Base-by-base conservation (phyloP, 1,139 yeast species). In the Geotrichum histeridarum region DNA sequence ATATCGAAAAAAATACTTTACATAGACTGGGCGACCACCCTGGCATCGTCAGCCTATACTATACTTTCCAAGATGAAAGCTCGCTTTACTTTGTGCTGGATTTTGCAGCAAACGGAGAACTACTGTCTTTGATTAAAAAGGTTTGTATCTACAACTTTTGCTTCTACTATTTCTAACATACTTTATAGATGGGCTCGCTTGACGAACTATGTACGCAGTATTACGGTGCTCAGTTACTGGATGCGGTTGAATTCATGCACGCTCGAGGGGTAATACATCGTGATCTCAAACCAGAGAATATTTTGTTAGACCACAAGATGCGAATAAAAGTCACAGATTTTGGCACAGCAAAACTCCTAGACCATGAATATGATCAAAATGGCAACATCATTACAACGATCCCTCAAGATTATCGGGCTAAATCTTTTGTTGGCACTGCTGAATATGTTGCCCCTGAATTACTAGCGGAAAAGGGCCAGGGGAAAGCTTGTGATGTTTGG, bases 261-360 rank as follows among this genome's bases (percentile, higher is more conserved):
- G 70, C 72, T 18, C 78, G 76, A 56, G 99, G 99, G 9, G 86
- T 94, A 17, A 82, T 93, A 47, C 99, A 93, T 68, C 80, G 99
- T 59, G 99, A 93, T 70, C 77, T 93, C 61, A 93, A 93, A 71
- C 99, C 99, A 0, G 99, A 93, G 65, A 93, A 93, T 60, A 72
- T 74, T 44, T 73, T 93, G 60, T 81, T 94, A 53, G 95, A 91
- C 63, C 77, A 78, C 58, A 83, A 86, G 56, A 83, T 86, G 82
- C 83, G 87, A 60, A 77, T 93, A 57, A 90, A 90, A 69, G 80
- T 94, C 54, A 93, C 99, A n/a, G 99, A 94, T 71, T 94, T 94
- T 70, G 99, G 99, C 30, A 94, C 99, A 1, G 99, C 99, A 1
- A 91, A 90, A 68, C 72, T 94, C 36, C 71, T 93, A 51, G 83